These are phyloP conservation scores for Aegilops bicornis DNA, from an alignment of 176 grass and related monocot species.

Conservation along the genomic window DNA sequence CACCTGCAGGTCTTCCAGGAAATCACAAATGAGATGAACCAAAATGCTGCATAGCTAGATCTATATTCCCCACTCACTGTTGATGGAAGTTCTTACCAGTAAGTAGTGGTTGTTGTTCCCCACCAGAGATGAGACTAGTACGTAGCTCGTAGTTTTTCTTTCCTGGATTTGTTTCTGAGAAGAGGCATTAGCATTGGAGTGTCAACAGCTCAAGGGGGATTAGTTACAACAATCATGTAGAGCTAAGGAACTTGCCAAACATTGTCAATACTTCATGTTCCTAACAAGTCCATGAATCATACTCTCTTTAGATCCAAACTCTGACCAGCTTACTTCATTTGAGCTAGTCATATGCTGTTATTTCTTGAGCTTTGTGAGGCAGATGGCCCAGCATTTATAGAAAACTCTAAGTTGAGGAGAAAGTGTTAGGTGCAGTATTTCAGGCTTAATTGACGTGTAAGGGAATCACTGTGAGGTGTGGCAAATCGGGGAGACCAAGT, in stretches of 20 bases:
- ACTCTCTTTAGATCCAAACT: not conserved
- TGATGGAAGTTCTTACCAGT: constrained; percentile 19
- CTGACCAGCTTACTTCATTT: not conserved
- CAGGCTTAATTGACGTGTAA: not conserved
- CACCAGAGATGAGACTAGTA: not conserved
- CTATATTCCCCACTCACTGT: not conserved
- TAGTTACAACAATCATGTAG: not conserved
- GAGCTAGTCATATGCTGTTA: not conserved
- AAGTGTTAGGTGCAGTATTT: not conserved
- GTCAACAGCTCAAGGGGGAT: not conserved
- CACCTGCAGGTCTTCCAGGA: constrained; percentile 52
- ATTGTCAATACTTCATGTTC: not conserved
- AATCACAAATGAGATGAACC: constrained; percentile 46
- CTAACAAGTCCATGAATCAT: not conserved
- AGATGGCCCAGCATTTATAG: not conserved
- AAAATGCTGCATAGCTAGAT: constrained; percentile 28
- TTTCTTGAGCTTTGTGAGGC: not conserved
- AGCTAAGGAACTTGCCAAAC: not conserved
- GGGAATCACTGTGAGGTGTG: not conserved
- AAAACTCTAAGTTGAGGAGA: not conserved
- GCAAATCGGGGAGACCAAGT: not conserved
- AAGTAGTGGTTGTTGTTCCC: not conserved
- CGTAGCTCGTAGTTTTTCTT: too few relatives aligned
- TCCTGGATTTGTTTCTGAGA: not conserved
- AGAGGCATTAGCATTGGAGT: not conserved